A percentile compares a stretch with the other conserved stretches of the same genome.
Evolutionary conservation across 495 filamentous ascomycete species (phyloP).

Genomic region (Hypoxylon lienhwacheense): DNA sequence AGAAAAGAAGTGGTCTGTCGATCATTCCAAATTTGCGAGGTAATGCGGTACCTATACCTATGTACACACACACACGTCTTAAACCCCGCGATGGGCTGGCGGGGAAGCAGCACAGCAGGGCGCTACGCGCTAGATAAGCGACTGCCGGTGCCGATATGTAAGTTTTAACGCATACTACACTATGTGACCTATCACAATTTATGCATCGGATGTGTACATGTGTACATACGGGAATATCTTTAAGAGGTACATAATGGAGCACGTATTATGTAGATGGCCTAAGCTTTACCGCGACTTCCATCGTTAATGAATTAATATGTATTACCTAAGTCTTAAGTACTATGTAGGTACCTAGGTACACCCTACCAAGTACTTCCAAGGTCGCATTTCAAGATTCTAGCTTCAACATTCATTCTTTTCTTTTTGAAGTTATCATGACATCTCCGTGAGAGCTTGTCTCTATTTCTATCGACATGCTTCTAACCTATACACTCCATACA

Average conservation of each 20-base stretch:
- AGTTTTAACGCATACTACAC: conserved; percentile 8
- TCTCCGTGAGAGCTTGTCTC: conserved; percentile 3
- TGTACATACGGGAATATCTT: no score
- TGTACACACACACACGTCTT: no score
- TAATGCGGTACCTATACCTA: no score
- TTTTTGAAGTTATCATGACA: conserved; percentile 34
- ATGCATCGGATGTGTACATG: no score
- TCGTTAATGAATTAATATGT: no score
- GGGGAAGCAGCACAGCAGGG: no score
- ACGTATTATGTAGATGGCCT: conserved; percentile 4
- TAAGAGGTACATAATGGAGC: no score
- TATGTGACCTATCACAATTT: conserved; percentile 2
- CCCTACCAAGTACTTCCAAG: not conserved
- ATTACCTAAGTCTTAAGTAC: no score
- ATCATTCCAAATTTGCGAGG: no score
- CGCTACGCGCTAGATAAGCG: conserved; percentile 23
- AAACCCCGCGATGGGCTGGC: conserved; percentile 32
- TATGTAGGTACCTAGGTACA: not conserved
- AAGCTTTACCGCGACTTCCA: conserved; percentile 1
- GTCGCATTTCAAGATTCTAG: no score
- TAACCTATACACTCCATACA: conserved; percentile 29
- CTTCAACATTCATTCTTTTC: no score
- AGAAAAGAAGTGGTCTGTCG: no score
- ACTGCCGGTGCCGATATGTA: conserved; percentile 2
- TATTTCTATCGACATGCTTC: conserved; percentile 26